Conservation (phyloP, 495 filamentous ascomycete species). For the Hypoxylon fragiforme region DNA sequence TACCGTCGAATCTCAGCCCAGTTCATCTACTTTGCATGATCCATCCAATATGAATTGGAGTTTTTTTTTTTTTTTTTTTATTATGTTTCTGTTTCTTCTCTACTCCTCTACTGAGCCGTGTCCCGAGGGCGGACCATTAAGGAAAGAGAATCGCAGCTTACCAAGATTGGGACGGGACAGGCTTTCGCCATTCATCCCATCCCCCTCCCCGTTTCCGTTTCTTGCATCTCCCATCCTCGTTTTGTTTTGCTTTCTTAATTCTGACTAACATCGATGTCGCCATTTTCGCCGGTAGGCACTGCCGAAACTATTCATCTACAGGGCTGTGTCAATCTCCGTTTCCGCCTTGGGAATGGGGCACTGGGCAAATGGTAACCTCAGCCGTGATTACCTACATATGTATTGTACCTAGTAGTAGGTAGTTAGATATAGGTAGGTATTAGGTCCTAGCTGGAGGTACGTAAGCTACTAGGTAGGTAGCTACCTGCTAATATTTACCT, state of each 20-base stretch:
- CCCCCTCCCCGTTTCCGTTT: neutral
- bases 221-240: neutral
- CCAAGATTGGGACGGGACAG: conserved; percentile 31
- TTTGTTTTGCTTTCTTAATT: neutral
- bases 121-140: conserved; percentile 26
- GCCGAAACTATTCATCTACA: neutral
- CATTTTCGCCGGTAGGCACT: neutral
- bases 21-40: conserved; percentile 35
- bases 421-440: no score
- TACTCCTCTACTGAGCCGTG: conserved; percentile 16
- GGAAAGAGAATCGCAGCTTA: conserved; percentile 28
- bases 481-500: no score
- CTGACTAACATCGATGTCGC: no score
- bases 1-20: conserved; percentile 35
- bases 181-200: neutral
- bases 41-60: conserved; percentile 30
- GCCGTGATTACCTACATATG: no score
- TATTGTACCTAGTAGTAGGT: no score
- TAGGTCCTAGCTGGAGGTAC: no score
- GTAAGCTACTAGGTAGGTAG: no score
- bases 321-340: no score
- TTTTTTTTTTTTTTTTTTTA: no score
- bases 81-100: no score
- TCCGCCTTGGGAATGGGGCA: no score
- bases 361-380: no score